Percentiles rank a stretch among this genome's conserved stretches.
These are phyloP conservation scores for Schoenoplectus triqueter DNA, from an alignment of 202 grass and related monocot species.

Conservation along the genomic window DNA sequence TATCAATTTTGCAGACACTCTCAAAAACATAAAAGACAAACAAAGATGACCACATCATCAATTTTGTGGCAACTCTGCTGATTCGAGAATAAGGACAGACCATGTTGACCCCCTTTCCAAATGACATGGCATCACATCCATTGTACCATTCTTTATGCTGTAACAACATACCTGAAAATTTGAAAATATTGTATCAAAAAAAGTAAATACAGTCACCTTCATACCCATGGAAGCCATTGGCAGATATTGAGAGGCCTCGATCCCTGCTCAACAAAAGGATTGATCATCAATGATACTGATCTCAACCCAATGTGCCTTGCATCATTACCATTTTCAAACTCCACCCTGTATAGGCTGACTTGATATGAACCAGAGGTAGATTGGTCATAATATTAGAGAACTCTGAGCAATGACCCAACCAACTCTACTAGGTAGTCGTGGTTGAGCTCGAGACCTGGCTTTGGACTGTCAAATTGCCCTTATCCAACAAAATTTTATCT, in stretches of 20 bases:
- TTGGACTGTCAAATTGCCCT: neutral
- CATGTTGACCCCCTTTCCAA: neutral
- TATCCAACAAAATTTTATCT: neutral
- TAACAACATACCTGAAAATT: neutral
- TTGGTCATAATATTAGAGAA: neutral
- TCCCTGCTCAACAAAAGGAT: neutral
- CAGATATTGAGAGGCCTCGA: neutral
- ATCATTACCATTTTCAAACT: neutral
- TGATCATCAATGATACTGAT: neutral
- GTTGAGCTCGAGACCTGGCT: neutral
- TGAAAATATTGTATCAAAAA: neutral
- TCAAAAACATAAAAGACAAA: neutral
- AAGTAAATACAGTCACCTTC: neutral
- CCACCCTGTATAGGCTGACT: neutral
- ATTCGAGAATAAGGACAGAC: slow-evolving; percentile 28
- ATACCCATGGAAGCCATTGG: neutral
- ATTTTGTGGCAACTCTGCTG: neutral
- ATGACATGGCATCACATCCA: neutral
- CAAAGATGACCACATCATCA: neutral
- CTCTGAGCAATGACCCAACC: neutral
- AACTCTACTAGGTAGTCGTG: neutral
- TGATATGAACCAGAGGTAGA: neutral
- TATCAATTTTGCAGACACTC: neutral
- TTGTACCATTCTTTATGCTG: neutral
- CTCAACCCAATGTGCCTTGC: neutral